Base-by-base conservation (phyloP, 2,329 filamentous ascomycete genomes). In the Aspergillus spinulosporus region DNA sequence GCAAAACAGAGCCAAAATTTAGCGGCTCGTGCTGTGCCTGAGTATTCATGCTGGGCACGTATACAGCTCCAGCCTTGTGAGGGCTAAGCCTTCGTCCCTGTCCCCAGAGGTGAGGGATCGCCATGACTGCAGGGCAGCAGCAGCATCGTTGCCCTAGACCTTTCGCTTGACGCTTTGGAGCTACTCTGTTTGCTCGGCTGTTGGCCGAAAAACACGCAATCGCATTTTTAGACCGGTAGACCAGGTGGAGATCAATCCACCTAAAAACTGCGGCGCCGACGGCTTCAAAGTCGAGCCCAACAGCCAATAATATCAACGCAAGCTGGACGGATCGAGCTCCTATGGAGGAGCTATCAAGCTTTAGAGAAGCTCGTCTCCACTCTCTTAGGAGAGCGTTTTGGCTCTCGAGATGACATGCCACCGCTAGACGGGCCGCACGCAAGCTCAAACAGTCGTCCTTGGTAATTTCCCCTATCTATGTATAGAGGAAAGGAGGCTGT, bases 301-400 rank as follows among this genome's bases (percentile, higher is more conserved):
- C 5, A 14, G 6, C 44, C 52, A 46, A 47, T 52, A 4, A 40
- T 8, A 31, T 45, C 42, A 12, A 29, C 15, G 15, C 31, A 12
- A 5, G 26, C 12, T 37, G 2, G 40, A 29, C 14, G 14, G 28
- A 39, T 31, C 26, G 31, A 31, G 28, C 34, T 34, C 28, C n/a
- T 21, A 21, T 21, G 21, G 21, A 21, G 21, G 21, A 34, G 15
- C 31, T 37, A 21, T 44, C 46, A 44, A 49, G 52, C 45, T 49
- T 45, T 44, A 36, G 46, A 49, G 37, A 49, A 44, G 31, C 45
- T 15, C 28, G 52, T 43, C 52, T 37, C 52, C 52, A 54, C 52
- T 32, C 28, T 21, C 21, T 15, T 11, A 45, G 14, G 26, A 9
- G 28, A 29, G 21, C 39, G 2, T 45, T n/a, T 26, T 14, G 47